Evolutionary conservation across 108 stramenopile genomes (phyloP), one percentile per base, ranked within the genome.

Genomic region (Aureococcus anophagefferens): DNA sequence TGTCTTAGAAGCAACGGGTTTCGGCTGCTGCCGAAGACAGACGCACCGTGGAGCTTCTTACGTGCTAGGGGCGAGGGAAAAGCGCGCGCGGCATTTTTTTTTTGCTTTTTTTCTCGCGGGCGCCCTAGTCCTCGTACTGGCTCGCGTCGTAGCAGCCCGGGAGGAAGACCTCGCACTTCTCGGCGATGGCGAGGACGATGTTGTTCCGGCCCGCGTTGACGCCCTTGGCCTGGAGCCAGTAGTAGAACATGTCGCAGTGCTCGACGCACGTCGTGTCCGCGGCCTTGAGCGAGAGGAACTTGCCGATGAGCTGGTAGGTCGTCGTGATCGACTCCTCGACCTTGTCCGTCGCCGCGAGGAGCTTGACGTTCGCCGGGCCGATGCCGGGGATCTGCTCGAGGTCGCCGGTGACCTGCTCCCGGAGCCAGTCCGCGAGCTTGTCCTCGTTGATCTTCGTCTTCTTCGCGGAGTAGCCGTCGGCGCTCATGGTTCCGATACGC

Each of bases 281-380:
- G 29, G 73, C 82, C 45, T 82, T 82, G 46, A 86, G 72, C 44
- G 69, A 45, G 67, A 86, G 80, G 46, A 80, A 86, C 65, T 86
- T 81, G 32, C 82, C 84, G 68, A 85, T 76, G 63, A 85, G 82
- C 79, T 85, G 84, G 76, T 81, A 76, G 7, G 84, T 84, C 40
- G 76, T 77, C 29, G 28, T 71, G 29, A 77, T 36, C 44, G 33
- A 33, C 25, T 77, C n/a, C 33, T 59, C 40, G 34, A 33, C 59
- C 62, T 63, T 30, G 34, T 63, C 70, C 25, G 70, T 33, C 71
- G 62, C 44, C 0, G 64, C 64, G n/a, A 77, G 63, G 16, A 72
- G 7, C 72, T 77, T 72, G 29, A 46, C 67, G 34, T 74, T 68
- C 64, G 35, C 51, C 33, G 74, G 68, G 29, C 73, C 78, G n/a